A percentile compares a stretch with the other conserved stretches of the same genome.
Evolutionary conservation across 163 green algal genomes (phyloP).

Genomic region (Volvox carteri): DNA sequence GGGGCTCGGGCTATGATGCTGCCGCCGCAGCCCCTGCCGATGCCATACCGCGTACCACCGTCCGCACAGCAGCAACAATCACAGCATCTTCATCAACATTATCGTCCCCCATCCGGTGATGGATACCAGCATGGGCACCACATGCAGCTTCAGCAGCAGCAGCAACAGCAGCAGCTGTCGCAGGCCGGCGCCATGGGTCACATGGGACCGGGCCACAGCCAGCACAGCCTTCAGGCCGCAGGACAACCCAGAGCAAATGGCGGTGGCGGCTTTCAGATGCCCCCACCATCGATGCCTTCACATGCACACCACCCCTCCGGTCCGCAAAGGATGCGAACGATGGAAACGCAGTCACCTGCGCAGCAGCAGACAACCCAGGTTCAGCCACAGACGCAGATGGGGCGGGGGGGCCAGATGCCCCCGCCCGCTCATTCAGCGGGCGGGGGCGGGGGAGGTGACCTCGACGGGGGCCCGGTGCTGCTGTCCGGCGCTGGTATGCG

Average conservation of each 20-base stretch:
- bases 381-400: background rate
- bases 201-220: background rate
- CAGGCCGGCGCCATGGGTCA: background rate
- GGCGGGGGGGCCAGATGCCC: background rate
- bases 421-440: background rate
- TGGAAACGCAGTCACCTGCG: background rate
- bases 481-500: background rate
- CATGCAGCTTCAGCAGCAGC: too few relatives aligned
- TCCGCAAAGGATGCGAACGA: background rate
- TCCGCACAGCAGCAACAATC: background rate
- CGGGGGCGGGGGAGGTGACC: background rate
- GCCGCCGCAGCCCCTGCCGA: slow-evolving; percentile 23
- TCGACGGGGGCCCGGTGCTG: background rate
- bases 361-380: slow-evolving; percentile 14
- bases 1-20: background rate
- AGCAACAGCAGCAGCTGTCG: slow-evolving; percentile 47
- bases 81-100: slow-evolving; percentile 26
- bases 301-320: background rate
- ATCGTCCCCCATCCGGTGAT: background rate
- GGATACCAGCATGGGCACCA: slow-evolving; percentile 21
- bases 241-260: background rate
- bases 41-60: background rate
- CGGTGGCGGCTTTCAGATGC: background rate
- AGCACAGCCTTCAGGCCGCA: background rate
- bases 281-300: background rate